These are phyloP conservation scores for Micractinium sp. DNA, from an alignment of 139 green algal genomes.

Conservation along the genomic window DNA sequence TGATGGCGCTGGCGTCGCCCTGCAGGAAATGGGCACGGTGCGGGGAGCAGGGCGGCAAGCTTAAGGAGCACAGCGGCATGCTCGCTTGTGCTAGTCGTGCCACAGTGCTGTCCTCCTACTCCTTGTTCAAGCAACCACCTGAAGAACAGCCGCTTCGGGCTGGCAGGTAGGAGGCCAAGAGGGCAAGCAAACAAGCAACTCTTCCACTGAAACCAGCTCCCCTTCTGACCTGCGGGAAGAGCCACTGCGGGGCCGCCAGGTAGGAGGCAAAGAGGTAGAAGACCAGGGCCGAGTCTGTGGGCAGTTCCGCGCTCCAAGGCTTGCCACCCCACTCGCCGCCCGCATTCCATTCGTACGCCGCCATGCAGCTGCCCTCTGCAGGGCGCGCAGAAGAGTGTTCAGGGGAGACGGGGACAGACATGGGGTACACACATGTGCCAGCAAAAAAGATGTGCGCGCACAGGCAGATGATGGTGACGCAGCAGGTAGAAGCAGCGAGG, in stretches of 20 bases:
- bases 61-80: background rate
- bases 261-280: constrained; percentile 85
- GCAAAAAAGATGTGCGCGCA: no score
- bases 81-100: no score
- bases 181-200: background rate
- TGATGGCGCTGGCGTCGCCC: constrained; percentile 5
- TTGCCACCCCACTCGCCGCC: constrained; percentile 65
- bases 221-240: constrained; percentile 46
- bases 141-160: background rate
- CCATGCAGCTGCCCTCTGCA: constrained; percentile 51
- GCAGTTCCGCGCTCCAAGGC: constrained; percentile 76
- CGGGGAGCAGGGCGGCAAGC: background rate
- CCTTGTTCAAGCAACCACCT: background rate
- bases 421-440: no score
- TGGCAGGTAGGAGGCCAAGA: no score
- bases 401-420: background rate
- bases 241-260: constrained; percentile 75
- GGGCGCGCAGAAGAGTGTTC: background rate
- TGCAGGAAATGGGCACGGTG: background rate
- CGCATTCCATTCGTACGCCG: constrained; percentile 64
- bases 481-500: no score
- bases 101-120: background rate
- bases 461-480: no score
- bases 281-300: constrained; percentile 76
- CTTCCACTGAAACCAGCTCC: background rate